Evolutionary conservation across 352 stramenopile genomes (phyloP), one percentile per base, ranked within the genome.

Genomic region (Blastocystis sp.): DNA sequence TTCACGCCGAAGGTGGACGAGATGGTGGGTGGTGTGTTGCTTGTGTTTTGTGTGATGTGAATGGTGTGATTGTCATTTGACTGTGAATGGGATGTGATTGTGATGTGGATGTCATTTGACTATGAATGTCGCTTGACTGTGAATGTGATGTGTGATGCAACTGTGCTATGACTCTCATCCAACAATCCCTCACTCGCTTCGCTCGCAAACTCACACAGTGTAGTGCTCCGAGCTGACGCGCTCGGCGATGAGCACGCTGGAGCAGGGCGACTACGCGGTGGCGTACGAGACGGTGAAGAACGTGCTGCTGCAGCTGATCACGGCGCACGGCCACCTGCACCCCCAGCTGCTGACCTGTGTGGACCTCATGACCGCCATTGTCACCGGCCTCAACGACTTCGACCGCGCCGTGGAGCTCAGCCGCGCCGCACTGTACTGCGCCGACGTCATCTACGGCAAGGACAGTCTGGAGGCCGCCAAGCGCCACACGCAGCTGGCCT

Each of bases 221-320:
- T 78, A 78, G 28, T 81, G 71, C 28, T 56, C 71, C 5, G 71
- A 81, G 71, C 21, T 81, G 71, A 41, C 64, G 21, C 71, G 66
- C 48, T 38, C 40, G 3, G 56, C 41, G 28, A 56, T 59, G 17
- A 17, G 28, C 19, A 34, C 43, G 71, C 28, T 81, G 4, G 52
- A 65, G 23, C 23, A 62, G 2, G 71, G 40, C 2, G 23, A 64
- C 23, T 64, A 66, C 21, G 40, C 71, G 21, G 71, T 62, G 48
- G 71, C 71, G 28, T 81, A 81, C 60, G 71, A 81, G 71, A 14
- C 66, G 71, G 71, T 53, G 45, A 81, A 81, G 71, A 23, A 64
- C 5, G 43, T 45, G 34, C 52, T 81, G 38, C 28, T 81, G 28
- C 71, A 81, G 71, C 40, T 81, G 11, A 81, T 81, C 40, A 62